A percentile compares a stretch with the other conserved stretches of the same genome.
phyloP scores from a whole-genome alignment of 2,329 filamentous ascomycete species.

The Calonectria hawksworthii region DNA sequence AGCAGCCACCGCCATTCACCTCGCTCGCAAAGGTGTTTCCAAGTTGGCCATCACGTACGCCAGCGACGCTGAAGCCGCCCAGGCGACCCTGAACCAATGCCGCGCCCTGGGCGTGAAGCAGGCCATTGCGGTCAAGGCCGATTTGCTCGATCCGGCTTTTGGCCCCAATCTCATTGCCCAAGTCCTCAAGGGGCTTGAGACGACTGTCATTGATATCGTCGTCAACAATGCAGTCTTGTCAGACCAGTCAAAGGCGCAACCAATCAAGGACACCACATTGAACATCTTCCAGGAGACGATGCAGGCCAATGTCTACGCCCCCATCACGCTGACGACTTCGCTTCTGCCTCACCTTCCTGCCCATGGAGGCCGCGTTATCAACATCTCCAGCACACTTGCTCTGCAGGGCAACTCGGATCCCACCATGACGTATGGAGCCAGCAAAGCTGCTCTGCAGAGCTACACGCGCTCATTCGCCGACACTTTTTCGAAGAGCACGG shows the following conservation, averaged over 20 bases:
- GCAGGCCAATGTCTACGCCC: background rate
- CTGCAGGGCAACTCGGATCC: background rate
- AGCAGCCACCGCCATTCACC: conserved; percentile 18
- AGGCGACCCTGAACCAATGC: background rate
- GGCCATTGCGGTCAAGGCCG: background rate
- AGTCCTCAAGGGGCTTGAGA: background rate
- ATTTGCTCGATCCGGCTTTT: background rate
- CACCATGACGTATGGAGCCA: background rate
- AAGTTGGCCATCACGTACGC: conserved; percentile 25
- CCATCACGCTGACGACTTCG: background rate
- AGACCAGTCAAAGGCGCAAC: background rate
- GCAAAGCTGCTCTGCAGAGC: background rate
- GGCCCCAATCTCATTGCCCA: background rate
- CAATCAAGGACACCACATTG: background rate
- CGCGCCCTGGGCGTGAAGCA: background rate
- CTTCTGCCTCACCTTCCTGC: background rate
- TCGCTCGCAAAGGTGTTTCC: conserved; percentile 17
- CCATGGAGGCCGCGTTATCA: background rate
- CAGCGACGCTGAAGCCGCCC: background rate
- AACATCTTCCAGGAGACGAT: background rate
- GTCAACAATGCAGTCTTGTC: background rate
- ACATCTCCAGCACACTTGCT: background rate
- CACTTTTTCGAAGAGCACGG: background rate
- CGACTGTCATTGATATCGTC: background rate
- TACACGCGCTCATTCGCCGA: background rate